Conservation (phyloP, 2,329 filamentous ascomycete genomes). For the Thielaviopsis ethacetica region DNA sequence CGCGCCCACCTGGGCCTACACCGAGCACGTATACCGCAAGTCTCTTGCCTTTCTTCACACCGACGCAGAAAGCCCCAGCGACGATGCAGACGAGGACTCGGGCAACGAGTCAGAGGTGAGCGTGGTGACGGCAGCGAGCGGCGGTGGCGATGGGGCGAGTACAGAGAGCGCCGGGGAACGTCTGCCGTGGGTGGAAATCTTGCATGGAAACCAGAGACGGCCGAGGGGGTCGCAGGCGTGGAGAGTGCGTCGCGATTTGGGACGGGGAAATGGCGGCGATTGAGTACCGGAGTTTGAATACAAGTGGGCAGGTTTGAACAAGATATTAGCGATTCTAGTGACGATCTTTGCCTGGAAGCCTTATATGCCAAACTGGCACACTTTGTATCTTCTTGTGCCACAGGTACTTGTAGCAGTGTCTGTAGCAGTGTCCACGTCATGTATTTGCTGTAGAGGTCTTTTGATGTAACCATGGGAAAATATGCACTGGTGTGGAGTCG, state of each 20-base stretch:
- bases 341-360: neutral
- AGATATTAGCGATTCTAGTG: too few relatives aligned
- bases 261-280: constrained; percentile 21
- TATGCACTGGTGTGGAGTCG: neutral
- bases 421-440: neutral
- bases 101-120: constrained; percentile 19
- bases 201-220: constrained; percentile 37
- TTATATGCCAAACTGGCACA: neutral
- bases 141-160: neutral
- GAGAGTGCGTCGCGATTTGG: constrained; percentile 47
- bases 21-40: constrained; percentile 39
- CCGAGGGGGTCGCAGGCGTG: constrained; percentile 43
- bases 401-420: too few relatives aligned
- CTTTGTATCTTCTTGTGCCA: too few relatives aligned
- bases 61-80: constrained; percentile 11
- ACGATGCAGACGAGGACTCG: constrained; percentile 16
- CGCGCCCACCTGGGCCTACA: constrained; percentile 52
- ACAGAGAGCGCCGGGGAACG: constrained; percentile 16
- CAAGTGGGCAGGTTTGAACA: too few relatives aligned
- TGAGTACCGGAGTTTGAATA: neutral
- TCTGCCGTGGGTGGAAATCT: constrained; percentile 42
- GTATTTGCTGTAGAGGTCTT: neutral
- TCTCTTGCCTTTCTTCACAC: constrained; percentile 14
- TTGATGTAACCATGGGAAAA: neutral
- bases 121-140: constrained; percentile 19